These are phyloP conservation scores for Batkoa obscura DNA, from an alignment of 371 early-diverging fungal genomes.

Conservation along the genomic window DNA sequence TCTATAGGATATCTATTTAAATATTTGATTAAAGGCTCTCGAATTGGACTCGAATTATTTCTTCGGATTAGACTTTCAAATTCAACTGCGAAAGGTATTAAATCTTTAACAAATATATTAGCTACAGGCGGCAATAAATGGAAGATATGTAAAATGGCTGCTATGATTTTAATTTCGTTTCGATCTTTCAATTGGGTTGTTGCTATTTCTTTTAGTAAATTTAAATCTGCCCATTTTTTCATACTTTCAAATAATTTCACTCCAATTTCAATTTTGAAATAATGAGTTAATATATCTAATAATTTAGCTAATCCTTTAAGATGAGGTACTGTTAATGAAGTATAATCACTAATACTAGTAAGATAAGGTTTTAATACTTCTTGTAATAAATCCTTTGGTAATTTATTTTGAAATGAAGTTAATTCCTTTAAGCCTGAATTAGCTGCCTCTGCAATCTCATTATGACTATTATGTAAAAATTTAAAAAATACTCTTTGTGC, in stretches of 20 bases:
- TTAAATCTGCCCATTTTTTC: conserved; percentile 77
- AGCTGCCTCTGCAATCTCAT: conserved; percentile 87
- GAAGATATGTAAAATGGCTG: conserved; percentile 83
- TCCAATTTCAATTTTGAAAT: conserved; percentile 97
- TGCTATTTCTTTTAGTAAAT: conserved; percentile 55
- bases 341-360: conserved; percentile 83
- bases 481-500: conserved; percentile 96
- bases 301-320: conserved; percentile 87
- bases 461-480: conserved; percentile 75
- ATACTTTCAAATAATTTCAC: conserved; percentile 92
- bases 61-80: conserved; percentile 69
- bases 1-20: conserved; percentile 73
- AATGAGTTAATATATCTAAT: conserved; percentile 80
- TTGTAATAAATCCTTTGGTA: conserved; percentile 93
- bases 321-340: conserved; percentile 73
- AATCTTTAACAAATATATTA: conserved; percentile 73
- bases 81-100: conserved; percentile 63
- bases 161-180: conserved; percentile 80
- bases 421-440: conserved; percentile 85
- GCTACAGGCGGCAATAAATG: conserved; percentile 82
- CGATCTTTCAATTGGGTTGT: conserved; percentile 67
- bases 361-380: conserved; percentile 89
- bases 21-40: conserved; percentile 73
- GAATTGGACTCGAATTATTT: conserved; percentile 77
- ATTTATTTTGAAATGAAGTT: conserved; percentile 60